These are phyloP conservation scores for Cladosporium austrohemisphaericum DNA, from an alignment of 2,329 filamentous ascomycete genomes.

Conservation along the genomic window DNA sequence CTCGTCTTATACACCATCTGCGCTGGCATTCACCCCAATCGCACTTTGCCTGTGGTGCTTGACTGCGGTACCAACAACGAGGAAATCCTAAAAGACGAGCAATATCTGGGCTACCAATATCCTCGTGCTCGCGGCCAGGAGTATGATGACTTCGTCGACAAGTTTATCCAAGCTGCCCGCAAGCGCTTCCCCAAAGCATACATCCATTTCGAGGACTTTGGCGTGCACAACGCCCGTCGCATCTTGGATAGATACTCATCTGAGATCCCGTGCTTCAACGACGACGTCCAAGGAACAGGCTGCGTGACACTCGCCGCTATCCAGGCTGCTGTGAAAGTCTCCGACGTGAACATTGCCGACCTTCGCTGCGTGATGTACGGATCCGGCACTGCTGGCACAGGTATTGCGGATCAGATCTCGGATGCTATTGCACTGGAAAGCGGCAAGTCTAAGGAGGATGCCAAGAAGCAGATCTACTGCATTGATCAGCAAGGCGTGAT, in stretches of 20 bases:
- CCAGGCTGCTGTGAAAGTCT: slow-evolving; percentile 69
- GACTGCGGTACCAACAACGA: slow-evolving; percentile 86
- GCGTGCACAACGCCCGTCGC: slow-evolving; percentile 68
- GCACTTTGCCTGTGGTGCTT: slow-evolving; percentile 74
- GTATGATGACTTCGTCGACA: slow-evolving; percentile 74
- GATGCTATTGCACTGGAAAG: slow-evolving; percentile 72
- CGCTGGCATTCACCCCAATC: slow-evolving; percentile 77
- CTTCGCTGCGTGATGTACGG: slow-evolving; percentile 73
- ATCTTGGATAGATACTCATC: slow-evolving; percentile 73
- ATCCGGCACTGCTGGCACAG: slow-evolving; percentile 74
- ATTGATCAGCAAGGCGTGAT: slow-evolving; percentile 74
- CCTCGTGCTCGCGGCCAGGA: slow-evolving; percentile 63
- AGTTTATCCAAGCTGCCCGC: slow-evolving; percentile 65
- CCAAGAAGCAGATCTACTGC: slow-evolving; percentile 73
- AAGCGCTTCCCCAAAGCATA: slow-evolving; percentile 74
- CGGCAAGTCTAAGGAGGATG: slow-evolving; percentile 66
- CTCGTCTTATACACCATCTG: slow-evolving; percentile 78
- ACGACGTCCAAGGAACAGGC: slow-evolving; percentile 85
- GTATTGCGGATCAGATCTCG: slow-evolving; percentile 79
- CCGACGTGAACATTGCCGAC: slow-evolving; percentile 62
- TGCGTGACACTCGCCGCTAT: slow-evolving; percentile 83
- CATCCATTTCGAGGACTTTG: slow-evolving; percentile 86
- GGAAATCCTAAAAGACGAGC: slow-evolving; percentile 65
- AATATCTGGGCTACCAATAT: slow-evolving; percentile 73
- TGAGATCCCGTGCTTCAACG: slow-evolving; percentile 80